phyloP scores from a whole-genome alignment of 2,329 filamentous ascomycete genomes.

The Paradendryphiella salina region DNA sequence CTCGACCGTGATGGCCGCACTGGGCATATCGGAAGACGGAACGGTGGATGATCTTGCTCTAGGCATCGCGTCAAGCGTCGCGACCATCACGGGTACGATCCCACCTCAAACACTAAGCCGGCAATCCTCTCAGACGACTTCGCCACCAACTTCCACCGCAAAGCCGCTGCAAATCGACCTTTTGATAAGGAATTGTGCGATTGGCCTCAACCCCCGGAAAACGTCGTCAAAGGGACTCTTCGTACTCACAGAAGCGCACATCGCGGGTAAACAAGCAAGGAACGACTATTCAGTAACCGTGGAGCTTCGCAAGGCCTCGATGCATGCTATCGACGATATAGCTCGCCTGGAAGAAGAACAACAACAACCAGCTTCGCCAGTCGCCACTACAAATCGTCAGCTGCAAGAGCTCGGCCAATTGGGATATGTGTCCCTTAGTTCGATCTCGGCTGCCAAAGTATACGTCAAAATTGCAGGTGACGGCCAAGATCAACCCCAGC shows the following conservation, averaged over 20 bases:
- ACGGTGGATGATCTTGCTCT: conserved; percentile 69
- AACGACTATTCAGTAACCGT: conserved; percentile 66
- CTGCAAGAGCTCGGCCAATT: conserved; percentile 57
- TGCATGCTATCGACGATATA: conserved; percentile 81
- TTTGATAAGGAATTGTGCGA: conserved; percentile 75
- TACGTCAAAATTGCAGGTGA: conserved; percentile 63
- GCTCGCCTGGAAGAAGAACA: conserved; percentile 49
- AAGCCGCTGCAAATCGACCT: conserved; percentile 67
- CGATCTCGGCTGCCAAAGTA: conserved; percentile 79
- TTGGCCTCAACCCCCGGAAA: conserved; percentile 82
- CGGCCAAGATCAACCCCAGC: conserved; percentile 62
- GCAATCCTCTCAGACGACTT: conserved; percentile 35
- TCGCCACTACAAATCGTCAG: conserved; percentile 46
- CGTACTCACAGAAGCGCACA: conserved; percentile 74
- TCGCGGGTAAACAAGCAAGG: conserved; percentile 69
- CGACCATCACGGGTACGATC: conserved; percentile 70
- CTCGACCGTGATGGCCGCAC: conserved; percentile 75
- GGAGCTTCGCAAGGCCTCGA: conserved; percentile 75
- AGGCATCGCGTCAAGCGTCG: conserved; percentile 77
- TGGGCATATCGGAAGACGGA: conserved; percentile 69
- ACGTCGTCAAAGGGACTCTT: conserved; percentile 75
- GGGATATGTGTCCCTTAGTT: conserved; percentile 85
- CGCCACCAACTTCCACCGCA: conserved; percentile 18
- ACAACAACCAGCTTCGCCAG: conserved; percentile 12
- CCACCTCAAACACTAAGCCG: conserved; percentile 50